Base-by-base conservation (phyloP, 352 stramenopile genomes). In the Pythium brassicae region DNA sequence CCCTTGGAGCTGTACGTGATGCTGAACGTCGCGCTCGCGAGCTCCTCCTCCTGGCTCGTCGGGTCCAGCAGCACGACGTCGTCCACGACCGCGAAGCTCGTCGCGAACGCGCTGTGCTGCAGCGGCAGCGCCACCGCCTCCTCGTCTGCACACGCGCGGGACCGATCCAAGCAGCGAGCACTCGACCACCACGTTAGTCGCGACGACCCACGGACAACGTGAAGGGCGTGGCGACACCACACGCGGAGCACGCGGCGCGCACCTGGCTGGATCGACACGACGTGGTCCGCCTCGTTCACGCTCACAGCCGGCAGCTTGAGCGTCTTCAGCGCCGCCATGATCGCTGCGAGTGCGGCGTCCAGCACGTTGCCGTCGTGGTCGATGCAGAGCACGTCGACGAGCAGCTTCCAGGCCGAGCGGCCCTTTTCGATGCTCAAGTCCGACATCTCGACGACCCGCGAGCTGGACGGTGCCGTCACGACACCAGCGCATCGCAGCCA, bases 321-420 rank as follows among this genome's bases (percentile, higher is more conserved):
- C 37, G 72, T 81, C 60, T 81, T 72, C 54, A 94, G 76, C 43
- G 78, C 75, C 32, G 77, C 70, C 71, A 94, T 88, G 56, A 87
- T 68, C 19, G 83, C 78, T 37, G 74, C 72, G 20, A 94, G 74
- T 42, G 81, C 67, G 6, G 82, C 77, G 37, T 94, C 81, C 37
- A 87, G 60, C 27, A 91, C 80, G 55, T 94, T 94, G 23, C 83
- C 83, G 57, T 94, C 83, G 55, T 94, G 80, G 61, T 92, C 76
- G 55, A 90, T 68, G 56, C 83, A 89, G 57, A 86, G 86, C 9
- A 92, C 79, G 50, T 89, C 81, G n/a, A 92, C 61, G 60, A 92
- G 72, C 43, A 94, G 66, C 54, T 88, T 89, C 83, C 83, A 94
- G 32, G 83, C 79, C 20, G 77, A 86, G 59, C 89, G 85, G 49